These are phyloP conservation scores for Lathyrus aphaca DNA, from an alignment of 306 rosid species.

Conservation along the genomic window DNA sequence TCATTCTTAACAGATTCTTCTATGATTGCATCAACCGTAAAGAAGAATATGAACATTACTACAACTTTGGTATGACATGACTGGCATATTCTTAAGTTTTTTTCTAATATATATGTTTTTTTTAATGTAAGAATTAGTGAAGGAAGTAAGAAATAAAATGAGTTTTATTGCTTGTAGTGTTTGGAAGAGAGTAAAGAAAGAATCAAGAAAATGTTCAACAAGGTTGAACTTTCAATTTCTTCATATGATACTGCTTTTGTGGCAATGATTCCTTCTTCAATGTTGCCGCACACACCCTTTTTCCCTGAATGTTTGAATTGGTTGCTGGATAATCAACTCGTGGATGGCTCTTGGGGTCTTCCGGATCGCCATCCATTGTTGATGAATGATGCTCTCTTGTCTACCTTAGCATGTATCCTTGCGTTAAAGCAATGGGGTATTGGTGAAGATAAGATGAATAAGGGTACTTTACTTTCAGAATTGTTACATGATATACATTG, in stretches of 20 bases:
- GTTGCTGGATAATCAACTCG: constrained; percentile 71
- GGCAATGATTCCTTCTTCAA: constrained; percentile 78
- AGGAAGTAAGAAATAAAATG: not conserved
- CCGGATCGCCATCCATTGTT: constrained; percentile 51
- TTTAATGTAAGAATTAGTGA: no score
- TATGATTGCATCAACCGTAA: constrained; percentile 19
- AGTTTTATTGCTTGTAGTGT: constrained; percentile 42
- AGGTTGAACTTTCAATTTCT: constrained; percentile 77
- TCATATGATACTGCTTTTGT: constrained; percentile 93
- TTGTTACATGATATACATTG: no score
- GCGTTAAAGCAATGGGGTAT: constrained; percentile 71
- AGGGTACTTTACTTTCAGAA: constrained; percentile 43
- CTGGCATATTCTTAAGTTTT: not conserved
- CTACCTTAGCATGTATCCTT: constrained; percentile 70
- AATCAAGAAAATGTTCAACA: constrained; percentile 61
- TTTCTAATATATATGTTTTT: no score
- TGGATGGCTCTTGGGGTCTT: constrained; percentile 86
- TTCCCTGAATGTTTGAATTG: constrained; percentile 80
- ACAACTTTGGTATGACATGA: constrained; percentile 37
- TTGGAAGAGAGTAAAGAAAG: constrained; percentile 61
- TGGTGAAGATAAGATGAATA: constrained; percentile 64
- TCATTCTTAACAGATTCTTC: constrained; percentile 37
- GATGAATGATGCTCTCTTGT: constrained; percentile 67
- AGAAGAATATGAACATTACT: constrained; percentile 32
- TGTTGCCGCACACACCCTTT: constrained; percentile 54